Base-by-base conservation (phyloP, 2,329 filamentous ascomycete species). In the Xylariaceae sp. region DNA sequence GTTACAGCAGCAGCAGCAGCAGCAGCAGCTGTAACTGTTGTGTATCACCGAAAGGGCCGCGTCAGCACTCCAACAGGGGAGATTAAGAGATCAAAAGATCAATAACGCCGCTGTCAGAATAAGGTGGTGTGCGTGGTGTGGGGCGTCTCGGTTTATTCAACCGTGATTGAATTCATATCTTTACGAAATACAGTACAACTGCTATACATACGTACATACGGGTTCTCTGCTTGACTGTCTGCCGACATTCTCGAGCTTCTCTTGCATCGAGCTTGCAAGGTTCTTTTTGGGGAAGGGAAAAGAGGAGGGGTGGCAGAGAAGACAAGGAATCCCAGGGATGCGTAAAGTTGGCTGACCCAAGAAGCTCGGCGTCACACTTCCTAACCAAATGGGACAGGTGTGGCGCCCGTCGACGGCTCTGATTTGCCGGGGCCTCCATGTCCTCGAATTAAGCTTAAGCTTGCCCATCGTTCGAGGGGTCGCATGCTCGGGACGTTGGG, bases 361-460 rank as follows among this genome's bases (percentile, higher is more conserved):
- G 57, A 54, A 47, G 57, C 54, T 62, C 57, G 54, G 52, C 57
- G 37, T 53, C 37, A 41, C 43, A 47, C 44, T 40, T 40, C 42
- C 40, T 40, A 21, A 26, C 47, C 54, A 44, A 54, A 57, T 54
- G 52, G 40, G 55, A 56, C 46, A 46, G 32, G 42, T 46, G 54
- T 59, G 61, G 57, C 57, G 48, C 40, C 44, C 50, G 44, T 37
- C 44, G 20, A 50, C 49, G 55, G 49, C 52, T 65, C 57, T 65
- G 61, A 65, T 65, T 65, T 53, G 63, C 54, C 50, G 40, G 59
- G 18, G 52, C 44, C 32, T 46, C 58, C 55, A 50, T 62, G 55
- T 60, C 59, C 56, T 62, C 60, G 61, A 65, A 65, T 65, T 65
- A 65, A 65, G 63, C 52, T 55, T 37, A 37, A 40, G 51, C 59